phyloP scores from a whole-genome alignment of 805 yeast genomes.

The Metschnikowia aberdeeniae region DNA sequence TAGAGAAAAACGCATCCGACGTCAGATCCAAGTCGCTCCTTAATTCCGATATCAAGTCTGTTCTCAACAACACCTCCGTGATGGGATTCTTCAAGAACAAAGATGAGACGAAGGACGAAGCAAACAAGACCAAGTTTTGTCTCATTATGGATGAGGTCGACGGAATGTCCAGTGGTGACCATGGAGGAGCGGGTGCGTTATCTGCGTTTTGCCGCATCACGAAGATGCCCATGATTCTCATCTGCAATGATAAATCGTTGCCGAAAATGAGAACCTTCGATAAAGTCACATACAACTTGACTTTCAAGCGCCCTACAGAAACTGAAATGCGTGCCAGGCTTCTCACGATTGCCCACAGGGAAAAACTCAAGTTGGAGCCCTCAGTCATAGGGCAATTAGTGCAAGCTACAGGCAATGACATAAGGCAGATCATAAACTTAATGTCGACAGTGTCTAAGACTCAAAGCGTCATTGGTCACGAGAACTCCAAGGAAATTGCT shows the following conservation, averaged over 20 bases:
- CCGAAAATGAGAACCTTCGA: constrained; percentile 98
- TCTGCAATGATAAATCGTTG: constrained; percentile 86
- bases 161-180: constrained; percentile 98
- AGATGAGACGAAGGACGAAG: constrained; percentile 22
- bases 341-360: constrained; percentile 86
- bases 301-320: constrained; percentile 87
- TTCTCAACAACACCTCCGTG: constrained; percentile 77
- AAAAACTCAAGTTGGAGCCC: constrained; percentile 75
- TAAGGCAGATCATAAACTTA: constrained; percentile 88
- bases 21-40: constrained; percentile 80
- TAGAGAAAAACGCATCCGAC: constrained; percentile 84
- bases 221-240: constrained; percentile 82
- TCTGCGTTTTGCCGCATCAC: constrained; percentile 84
- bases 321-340: constrained; percentile 75
- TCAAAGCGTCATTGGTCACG: constrained; percentile 55
- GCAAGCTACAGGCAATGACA: constrained; percentile 82
- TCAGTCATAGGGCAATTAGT: constrained; percentile 79
- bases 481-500: constrained; percentile 59
- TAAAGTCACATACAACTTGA: constrained; percentile 69
- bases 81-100: constrained; percentile 62
- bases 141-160: constrained; percentile 98
- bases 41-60: constrained; percentile 62
- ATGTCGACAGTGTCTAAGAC: constrained; percentile 81
- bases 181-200: constrained; percentile 96
- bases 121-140: constrained; percentile 59